Conservation (phyloP, 2,329 filamentous ascomycete species). For the Talaromyces marneffei region DNA sequence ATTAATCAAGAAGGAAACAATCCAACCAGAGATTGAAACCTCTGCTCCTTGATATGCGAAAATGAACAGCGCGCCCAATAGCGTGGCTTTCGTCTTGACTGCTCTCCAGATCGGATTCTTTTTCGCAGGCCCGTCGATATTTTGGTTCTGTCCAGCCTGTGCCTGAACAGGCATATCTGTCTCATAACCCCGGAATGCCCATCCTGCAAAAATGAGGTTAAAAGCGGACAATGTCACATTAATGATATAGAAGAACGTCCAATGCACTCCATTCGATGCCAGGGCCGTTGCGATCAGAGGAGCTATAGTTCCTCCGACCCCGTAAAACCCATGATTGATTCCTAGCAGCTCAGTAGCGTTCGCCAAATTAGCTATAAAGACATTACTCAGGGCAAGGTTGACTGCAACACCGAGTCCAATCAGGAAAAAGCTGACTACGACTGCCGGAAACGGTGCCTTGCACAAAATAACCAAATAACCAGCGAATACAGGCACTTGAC, state of each 20-base stretch:
- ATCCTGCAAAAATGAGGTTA: slow-evolving; percentile 56
- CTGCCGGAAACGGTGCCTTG: slow-evolving; percentile 63
- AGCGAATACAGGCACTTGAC: slow-evolving; percentile 52
- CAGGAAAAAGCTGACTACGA: slow-evolving; percentile 65
- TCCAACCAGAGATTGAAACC: slow-evolving; percentile 78
- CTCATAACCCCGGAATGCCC: slow-evolving; percentile 66
- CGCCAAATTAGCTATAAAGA: slow-evolving; percentile 50
- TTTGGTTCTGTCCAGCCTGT: slow-evolving; percentile 37
- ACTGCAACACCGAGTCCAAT: slow-evolving; percentile 51
- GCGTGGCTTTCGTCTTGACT: slow-evolving; percentile 52
- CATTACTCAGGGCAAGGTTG: slow-evolving; percentile 51
- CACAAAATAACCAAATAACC: slow-evolving; percentile 62
- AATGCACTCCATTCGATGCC: slow-evolving; percentile 55
- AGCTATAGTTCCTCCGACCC: slow-evolving; percentile 57
- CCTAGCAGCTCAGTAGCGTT: slow-evolving; percentile 48
- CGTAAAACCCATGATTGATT: slow-evolving; percentile 38
- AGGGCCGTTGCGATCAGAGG: slow-evolving; percentile 71
- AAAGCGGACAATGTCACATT: slow-evolving; percentile 53
- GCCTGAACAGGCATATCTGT: slow-evolving; percentile 48
- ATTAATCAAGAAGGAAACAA: slow-evolving; percentile 75
- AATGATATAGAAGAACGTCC: slow-evolving; percentile 69
- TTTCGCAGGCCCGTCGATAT: slow-evolving; percentile 25
- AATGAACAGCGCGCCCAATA: slow-evolving; percentile 74
- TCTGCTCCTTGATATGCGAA: slow-evolving; percentile 83
- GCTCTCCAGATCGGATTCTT: slow-evolving; percentile 42